These are phyloP conservation scores for Polytolypa hystricis DNA, from an alignment of 2,329 filamentous ascomycete species.

Conservation along the genomic window DNA sequence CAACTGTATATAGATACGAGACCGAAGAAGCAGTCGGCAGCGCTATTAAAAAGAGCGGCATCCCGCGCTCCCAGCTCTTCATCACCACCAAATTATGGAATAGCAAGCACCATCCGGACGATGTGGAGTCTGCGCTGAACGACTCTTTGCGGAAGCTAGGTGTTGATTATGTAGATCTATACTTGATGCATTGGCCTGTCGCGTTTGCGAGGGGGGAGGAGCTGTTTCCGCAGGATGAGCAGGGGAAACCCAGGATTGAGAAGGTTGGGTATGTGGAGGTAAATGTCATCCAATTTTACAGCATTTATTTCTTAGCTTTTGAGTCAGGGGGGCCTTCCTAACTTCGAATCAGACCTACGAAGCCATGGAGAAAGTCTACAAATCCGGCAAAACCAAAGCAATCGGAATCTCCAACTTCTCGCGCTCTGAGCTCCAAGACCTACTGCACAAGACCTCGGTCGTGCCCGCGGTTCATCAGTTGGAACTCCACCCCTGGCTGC, in stretches of 20 bases:
- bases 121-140: slow-evolving; percentile 50
- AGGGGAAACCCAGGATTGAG: slow-evolving; percentile 33
- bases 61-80: slow-evolving; percentile 55
- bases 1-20: slow-evolving; percentile 35
- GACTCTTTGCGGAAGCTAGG: slow-evolving; percentile 52
- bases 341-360: slow-evolving; percentile 44
- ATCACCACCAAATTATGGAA: slow-evolving; percentile 60
- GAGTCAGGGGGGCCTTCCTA: neutral
- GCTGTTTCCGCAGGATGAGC: slow-evolving; percentile 35
- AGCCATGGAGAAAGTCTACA: slow-evolving; percentile 48
- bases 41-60: slow-evolving; percentile 52
- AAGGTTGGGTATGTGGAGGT: slow-evolving; percentile 41
- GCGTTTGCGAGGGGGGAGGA: slow-evolving; percentile 41
- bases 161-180: slow-evolving; percentile 58
- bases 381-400: slow-evolving; percentile 49
- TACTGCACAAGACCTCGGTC: slow-evolving; percentile 22
- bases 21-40: slow-evolving; percentile 57
- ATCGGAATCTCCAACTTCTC: slow-evolving; percentile 49
- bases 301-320: neutral
- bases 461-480: slow-evolving; percentile 41
- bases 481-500: slow-evolving; percentile 44
- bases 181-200: slow-evolving; percentile 57
- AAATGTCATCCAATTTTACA: slow-evolving; percentile 10
- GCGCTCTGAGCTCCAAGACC: slow-evolving; percentile 9
- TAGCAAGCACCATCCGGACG: slow-evolving; percentile 49